Evolutionary conservation across 768 basidiomycete species (phyloP).

Genomic region (Russula earlei): DNA sequence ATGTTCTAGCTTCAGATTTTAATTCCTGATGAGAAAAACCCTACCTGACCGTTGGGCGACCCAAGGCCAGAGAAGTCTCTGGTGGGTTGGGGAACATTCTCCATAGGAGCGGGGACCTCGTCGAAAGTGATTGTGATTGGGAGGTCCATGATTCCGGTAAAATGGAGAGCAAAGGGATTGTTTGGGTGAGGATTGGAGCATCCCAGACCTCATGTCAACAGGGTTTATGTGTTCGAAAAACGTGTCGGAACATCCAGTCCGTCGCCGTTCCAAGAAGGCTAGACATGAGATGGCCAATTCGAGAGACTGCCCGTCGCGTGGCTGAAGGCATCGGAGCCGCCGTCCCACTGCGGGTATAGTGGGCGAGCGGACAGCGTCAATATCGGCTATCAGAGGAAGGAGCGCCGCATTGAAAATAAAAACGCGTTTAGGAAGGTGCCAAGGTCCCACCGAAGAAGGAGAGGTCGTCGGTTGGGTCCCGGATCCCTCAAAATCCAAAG

Average conservation of each 20-base stretch:
- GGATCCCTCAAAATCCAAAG: background rate
- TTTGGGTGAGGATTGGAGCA: no score
- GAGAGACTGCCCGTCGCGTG: no score
- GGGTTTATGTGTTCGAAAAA: no score
- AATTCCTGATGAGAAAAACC: background rate
- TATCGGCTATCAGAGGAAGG: background rate
- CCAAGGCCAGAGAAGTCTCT: background rate
- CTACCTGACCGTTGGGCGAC: background rate
- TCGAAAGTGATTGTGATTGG: background rate
- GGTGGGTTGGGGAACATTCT: background rate
- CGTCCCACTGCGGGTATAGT: no score
- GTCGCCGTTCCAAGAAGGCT: no score
- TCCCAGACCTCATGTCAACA: background rate
- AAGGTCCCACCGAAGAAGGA: background rate
- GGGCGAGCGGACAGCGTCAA: background rate
- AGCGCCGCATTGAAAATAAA: background rate
- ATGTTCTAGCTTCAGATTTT: background rate
- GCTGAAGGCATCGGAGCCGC: no score
- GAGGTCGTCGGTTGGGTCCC: background rate
- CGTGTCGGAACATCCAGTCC: no score
- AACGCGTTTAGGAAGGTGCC: background rate
- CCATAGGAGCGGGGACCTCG: background rate
- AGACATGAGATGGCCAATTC: no score
- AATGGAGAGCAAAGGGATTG: background rate
- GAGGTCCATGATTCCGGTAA: background rate